Conservation (phyloP, 2,329 filamentous ascomycete species). For the Ophiostoma australiae region DNA sequence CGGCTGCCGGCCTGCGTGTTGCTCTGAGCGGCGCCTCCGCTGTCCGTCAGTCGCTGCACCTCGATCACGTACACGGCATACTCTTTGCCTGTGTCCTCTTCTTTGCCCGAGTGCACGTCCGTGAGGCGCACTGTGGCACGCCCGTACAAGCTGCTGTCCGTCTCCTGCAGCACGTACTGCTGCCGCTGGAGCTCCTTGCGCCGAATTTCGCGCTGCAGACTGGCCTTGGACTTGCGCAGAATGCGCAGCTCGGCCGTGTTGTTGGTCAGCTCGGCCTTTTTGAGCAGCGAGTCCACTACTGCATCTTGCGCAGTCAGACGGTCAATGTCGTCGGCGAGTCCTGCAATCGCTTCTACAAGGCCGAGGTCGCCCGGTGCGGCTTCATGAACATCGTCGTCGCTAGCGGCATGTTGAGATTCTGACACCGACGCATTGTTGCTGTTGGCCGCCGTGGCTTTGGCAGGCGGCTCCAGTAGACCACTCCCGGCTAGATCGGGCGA, state of each 20-base stretch:
- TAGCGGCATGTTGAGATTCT: conserved; percentile 60
- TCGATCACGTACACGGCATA: conserved; percentile 92
- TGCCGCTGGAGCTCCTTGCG: conserved; percentile 93
- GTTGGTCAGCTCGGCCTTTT: conserved; percentile 94
- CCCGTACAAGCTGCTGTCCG: conserved; percentile 93
- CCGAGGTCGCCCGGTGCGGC: conserved; percentile 92
- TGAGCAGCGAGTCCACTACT: conserved; percentile 83
- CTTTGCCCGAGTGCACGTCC: conserved; percentile 83
- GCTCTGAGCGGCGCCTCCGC: neutral
- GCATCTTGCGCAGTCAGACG: conserved; percentile 81
- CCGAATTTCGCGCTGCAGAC: conserved; percentile 83
- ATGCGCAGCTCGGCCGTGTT: conserved; percentile 92
- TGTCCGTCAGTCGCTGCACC: conserved; percentile 56
- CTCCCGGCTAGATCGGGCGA: conserved; percentile 42
- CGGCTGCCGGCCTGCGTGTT: too few species aligned
- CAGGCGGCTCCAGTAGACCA: conserved; percentile 14
- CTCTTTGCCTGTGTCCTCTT: conserved; percentile 74
- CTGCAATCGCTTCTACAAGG: conserved; percentile 84
- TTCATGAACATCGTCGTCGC: conserved; percentile 79
- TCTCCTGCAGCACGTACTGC: conserved; percentile 96
- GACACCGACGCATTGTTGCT: neutral
- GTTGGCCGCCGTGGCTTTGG: neutral
- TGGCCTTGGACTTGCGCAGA: conserved; percentile 86
- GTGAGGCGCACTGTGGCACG: conserved; percentile 86
- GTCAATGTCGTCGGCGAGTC: conserved; percentile 84